Evolutionary conservation across 106 monocot genomes (phyloP), one percentile per base, ranked within the genome.

Genomic region (Agapanthus africanus): DNA sequence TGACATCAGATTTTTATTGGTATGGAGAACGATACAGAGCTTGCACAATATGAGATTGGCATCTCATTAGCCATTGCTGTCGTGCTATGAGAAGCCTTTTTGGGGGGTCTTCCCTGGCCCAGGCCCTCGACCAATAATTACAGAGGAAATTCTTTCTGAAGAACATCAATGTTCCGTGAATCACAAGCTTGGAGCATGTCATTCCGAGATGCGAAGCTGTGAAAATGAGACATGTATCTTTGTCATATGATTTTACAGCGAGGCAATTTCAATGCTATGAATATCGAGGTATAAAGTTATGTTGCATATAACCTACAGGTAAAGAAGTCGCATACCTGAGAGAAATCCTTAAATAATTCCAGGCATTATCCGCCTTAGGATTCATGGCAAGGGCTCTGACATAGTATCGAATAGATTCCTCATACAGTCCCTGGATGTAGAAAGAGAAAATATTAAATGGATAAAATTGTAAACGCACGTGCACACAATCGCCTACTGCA

Each of bases 341-440:
- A 65, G 92, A 97, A 28, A 87, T 89, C 73, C 69, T 80, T 71
- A 97, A 77, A 70, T 97, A 97, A 73, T 97, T 89, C 97, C 97
- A 97, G 34, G 89, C 97, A 82, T 82, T 97, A 37, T 97, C 92
- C 15, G 97, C 97, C 79, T 97, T 97, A 7, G 97, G 97, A 70
- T 97, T 97, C 97, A 97, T 97, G 4, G 92, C 35, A 40, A 97
- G 82, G 21, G 97, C 92, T 77, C 89, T 89, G 32, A 97, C 97
- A 77, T 97, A 97, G 74, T 82, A 97, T 2, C 84, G 80, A 42
- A 92, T 86, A 46, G 97, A 97, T 34, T 97, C 92, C 68, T 82
- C 87, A 71, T 87, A 92, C 26, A 87, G 70, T 39, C 92, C 92
- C 92, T 91, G 79, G 52, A 75, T 42, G 34, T 35, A 49, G 68